Conservation (phyloP, 2,329 filamentous ascomycete species). For the Cytospora piceae region DNA sequence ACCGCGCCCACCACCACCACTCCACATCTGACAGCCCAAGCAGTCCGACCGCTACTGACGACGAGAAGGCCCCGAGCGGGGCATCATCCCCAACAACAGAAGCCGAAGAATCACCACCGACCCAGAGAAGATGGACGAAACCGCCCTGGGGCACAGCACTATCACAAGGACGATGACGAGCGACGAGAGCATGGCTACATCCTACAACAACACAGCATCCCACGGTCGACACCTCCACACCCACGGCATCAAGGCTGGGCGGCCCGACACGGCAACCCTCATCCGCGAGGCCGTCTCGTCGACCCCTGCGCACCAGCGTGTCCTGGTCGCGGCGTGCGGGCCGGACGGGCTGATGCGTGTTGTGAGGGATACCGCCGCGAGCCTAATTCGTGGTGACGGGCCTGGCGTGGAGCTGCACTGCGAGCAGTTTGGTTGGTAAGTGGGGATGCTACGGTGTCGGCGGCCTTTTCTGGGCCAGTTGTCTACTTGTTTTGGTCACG, state of each 20-base stretch:
- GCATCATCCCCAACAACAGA: neutral
- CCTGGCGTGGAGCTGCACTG: slow-evolving; percentile 56
- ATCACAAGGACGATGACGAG: neutral
- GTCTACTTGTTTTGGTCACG: neutral
- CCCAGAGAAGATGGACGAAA: slow-evolving; percentile 12
- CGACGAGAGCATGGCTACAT: slow-evolving; percentile 9
- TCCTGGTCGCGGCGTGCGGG: slow-evolving; percentile 54
- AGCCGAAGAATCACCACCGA: neutral
- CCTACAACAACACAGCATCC: slow-evolving; percentile 17
- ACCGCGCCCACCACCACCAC: slow-evolving; percentile 23
- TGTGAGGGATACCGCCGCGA: slow-evolving; percentile 50
- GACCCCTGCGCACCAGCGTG: slow-evolving; percentile 41
- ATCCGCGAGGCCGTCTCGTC: slow-evolving; percentile 45
- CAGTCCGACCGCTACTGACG: slow-evolving; percentile 21
- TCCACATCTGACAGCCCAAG: slow-evolving; percentile 27
- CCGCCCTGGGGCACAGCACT: neutral
- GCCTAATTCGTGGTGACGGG: slow-evolving; percentile 47
- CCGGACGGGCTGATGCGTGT: slow-evolving; percentile 49
- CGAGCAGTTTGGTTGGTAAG: slow-evolving; percentile 53
- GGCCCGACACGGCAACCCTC: slow-evolving; percentile 46
- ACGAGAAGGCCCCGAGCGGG: slow-evolving; percentile 32
- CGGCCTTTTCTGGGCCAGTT: neutral
- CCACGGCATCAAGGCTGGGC: slow-evolving; percentile 41
- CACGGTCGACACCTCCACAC: slow-evolving; percentile 19
- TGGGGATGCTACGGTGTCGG: too few relatives aligned